Base-by-base conservation (phyloP, 345 rosid species). In the Moringa oleifera region DNA sequence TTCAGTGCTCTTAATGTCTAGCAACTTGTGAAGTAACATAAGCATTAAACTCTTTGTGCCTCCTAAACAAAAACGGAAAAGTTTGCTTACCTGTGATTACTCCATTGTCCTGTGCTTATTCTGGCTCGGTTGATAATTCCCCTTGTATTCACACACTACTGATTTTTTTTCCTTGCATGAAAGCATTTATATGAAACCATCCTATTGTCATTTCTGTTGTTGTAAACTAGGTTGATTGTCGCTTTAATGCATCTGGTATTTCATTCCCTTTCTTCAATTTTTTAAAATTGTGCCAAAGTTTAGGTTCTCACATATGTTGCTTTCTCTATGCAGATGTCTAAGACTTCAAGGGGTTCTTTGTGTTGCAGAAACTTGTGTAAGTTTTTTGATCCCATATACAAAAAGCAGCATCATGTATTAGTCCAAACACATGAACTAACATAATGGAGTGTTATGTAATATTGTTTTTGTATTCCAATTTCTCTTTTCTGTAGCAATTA, bases 281-380 rank as follows among this genome's bases (percentile, higher is more conserved):
- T 46, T 21, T 16, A 24, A 8, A 46, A 23, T 36, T 19, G 18
- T 25, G 54, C 20, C 17, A 52, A 20, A 31, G 28, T 59, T 23
- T 55, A 18, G 50, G 23, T 36, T 56, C 49, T 69, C 16, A 53
- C 1, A 13, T 49, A 0, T 65, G 53, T 49, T 49, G 13, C 58
- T 62, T 69, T 69, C 63, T 55, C 66, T 69, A 52, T 71, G 79
- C 92, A 90, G 97, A 79, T 81, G 64, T 66, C 67, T 93, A 76
- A 81, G 91, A 75, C 96, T 93, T 83, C 90, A 72, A 69, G 88
- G 69, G 83, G 96, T 85, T 37, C 76, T 86, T 47, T 88, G 93
- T 70, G 75, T 71, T 67, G 62, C 76, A 50, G 97, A 93, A 81
- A 78, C 85, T 59, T 80, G 83, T 70, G 97, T 93, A 88, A 77